Evolutionary conservation across 306 rosid genomes (phyloP), one percentile per base, ranked within the genome.

Genomic region (Rosa lucieae): DNA sequence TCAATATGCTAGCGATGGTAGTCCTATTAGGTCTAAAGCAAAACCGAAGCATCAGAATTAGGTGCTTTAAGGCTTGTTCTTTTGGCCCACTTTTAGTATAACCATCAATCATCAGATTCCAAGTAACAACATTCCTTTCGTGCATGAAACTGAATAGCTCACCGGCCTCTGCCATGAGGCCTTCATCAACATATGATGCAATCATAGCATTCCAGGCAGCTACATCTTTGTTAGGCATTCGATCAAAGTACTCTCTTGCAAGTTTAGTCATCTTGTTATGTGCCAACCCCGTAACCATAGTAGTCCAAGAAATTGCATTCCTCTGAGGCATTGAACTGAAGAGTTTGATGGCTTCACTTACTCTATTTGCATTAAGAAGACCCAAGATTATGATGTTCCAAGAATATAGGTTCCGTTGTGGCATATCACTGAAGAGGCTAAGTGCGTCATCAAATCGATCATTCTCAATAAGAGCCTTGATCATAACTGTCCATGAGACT

Each of bases 321-420:
- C 79, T 79, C 5, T 79, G 78, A 1, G 82, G 86, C 91, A 85
- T 85, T 7, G 61, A 70, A 77, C 77, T 78, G 73, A 85, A 85
- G 72, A 85, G 79, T 48, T 71, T 40, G 17, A 88, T 80, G 58
- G 89, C 92, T 81, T 88, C 84, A 62, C 73, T 63, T 75, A 78
- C 77, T 67, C 87, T 84, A 10, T 86, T 80, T 51, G 59, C 81
- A 63, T 68, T 56, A 1, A 88, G 47, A 75, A 83, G 84, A 82
- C 88, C 88, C 4, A 86, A 88, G 56, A 86, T 75, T 78, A 88
- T 88, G 87, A 86, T 78, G 82, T 82, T 88, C 89, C 89, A 86
- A 76, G 89, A 75, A 49, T 80, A 77, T 46, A 86, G 42, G 78
- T 82, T 88, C 68, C 79, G 63, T 49, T 78, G 62, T 37, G 88